Percentiles rank a stretch among this genome's conserved stretches.
phyloP scores from a whole-genome alignment of 2,329 filamentous ascomycete genomes.

The Alternaria infectoria region DNA sequence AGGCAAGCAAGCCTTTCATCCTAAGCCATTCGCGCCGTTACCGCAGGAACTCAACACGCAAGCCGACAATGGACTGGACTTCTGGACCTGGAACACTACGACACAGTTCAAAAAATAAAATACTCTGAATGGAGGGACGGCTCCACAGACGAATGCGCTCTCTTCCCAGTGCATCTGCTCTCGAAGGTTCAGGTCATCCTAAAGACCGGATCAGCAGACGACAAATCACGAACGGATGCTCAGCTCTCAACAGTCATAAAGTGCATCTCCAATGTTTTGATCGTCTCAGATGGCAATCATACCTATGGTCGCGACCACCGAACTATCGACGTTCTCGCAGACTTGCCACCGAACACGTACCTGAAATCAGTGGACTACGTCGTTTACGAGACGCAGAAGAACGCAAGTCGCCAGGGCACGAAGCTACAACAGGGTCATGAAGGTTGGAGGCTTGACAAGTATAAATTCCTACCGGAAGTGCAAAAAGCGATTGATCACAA shows the following conservation, averaged over 20 bases:
- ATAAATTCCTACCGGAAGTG: background rate
- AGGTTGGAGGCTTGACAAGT: background rate
- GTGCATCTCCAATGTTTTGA: background rate
- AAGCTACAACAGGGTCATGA: background rate
- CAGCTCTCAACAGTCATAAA: background rate
- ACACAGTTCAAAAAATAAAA: background rate
- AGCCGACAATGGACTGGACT: background rate
- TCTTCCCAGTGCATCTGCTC: background rate
- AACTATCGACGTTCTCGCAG: background rate
- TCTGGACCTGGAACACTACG: background rate
- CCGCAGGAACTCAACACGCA: rapidly evolving
- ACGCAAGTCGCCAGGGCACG: background rate
- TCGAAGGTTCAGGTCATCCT: background rate
- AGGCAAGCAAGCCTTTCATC: background rate
- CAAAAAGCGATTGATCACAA: background rate
- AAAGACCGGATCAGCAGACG: background rate
- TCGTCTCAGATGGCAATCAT: background rate
- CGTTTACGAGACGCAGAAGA: background rate
- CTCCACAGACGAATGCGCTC: background rate
- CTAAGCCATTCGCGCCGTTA: background rate
- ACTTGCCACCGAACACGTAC: background rate
- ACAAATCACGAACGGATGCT: background rate
- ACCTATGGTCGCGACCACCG: background rate
- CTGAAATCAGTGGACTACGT: background rate
- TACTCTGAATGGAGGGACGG: background rate